Conservation (phyloP, 805 yeast species). For the Saccharomycopsis schoenii region DNA sequence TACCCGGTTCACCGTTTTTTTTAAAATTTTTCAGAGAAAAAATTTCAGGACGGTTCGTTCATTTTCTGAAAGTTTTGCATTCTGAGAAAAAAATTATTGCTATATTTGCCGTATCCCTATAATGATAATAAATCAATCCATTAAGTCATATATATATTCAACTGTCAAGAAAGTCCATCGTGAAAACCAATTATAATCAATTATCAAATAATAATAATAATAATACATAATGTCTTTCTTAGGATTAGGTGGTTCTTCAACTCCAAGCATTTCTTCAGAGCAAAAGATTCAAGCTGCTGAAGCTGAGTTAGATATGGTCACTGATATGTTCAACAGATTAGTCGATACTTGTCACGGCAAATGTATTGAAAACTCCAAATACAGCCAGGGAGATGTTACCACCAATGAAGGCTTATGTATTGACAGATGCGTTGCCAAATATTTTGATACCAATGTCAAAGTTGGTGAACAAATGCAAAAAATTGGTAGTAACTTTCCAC, state of each 20-base stretch:
- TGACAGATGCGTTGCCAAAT: constrained; percentile 93
- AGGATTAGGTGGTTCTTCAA: constrained; percentile 64
- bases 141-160: no score
- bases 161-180: no score
- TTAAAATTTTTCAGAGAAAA: not conserved
- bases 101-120: not conserved
- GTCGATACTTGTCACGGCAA: constrained; percentile 84
- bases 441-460: constrained; percentile 87
- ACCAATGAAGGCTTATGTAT: constrained; percentile 79
- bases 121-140: no score
- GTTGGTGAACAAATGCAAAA: constrained; percentile 74
- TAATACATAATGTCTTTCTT: constrained; percentile 46
- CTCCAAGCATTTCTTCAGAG: constrained; percentile 59
- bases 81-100: not conserved
- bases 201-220: not conserved
- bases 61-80: not conserved
- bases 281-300: constrained; percentile 87
- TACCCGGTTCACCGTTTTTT: not conserved
- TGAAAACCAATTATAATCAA: no score
- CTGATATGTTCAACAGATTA: constrained; percentile 92
- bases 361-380: constrained; percentile 54
- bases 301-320: constrained; percentile 93
- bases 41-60: not conserved
- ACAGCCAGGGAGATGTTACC: constrained; percentile 63
- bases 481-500: constrained; percentile 27